A percentile compares a stretch with the other conserved stretches of the same genome.
phyloP scores from a whole-genome alignment of 164 flowering plant species.

The Amborella trichopoda region DNA sequence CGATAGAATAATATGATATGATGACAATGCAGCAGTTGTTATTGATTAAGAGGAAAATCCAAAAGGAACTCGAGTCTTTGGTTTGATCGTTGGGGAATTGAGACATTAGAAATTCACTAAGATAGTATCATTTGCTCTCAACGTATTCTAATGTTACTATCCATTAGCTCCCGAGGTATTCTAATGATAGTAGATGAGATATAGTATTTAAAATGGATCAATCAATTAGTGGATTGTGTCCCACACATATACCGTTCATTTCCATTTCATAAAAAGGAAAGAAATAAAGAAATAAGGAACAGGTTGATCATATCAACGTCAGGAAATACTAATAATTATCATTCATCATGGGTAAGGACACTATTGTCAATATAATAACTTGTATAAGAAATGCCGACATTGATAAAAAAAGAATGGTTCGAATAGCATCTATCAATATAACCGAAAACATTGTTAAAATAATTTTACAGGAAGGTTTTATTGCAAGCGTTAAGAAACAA shows the following conservation, averaged over 20 bases:
- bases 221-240: background rate
- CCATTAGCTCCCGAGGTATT: too few species aligned
- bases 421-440: conserved; percentile 3
- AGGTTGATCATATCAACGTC: too few species aligned
- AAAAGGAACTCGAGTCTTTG: background rate
- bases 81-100: background rate
- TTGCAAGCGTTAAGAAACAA: background rate
- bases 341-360: background rate
- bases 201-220: background rate
- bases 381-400: conserved; percentile 7
- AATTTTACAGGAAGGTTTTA: conserved; percentile 2
- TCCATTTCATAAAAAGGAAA: background rate
- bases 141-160: background rate
- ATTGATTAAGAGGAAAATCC: background rate
- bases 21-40: background rate
- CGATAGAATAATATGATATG: background rate
- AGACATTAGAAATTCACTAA: background rate
- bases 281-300: too few species aligned
- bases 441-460: conserved; percentile 10
- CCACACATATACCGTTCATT: background rate
- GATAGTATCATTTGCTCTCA: background rate
- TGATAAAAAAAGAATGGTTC: background rate
- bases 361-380: conserved; percentile 7
- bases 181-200: background rate
- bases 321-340: background rate